Base-by-base conservation (phyloP, 2,329 filamentous ascomycete species). In the Alternaria viburni region DNA sequence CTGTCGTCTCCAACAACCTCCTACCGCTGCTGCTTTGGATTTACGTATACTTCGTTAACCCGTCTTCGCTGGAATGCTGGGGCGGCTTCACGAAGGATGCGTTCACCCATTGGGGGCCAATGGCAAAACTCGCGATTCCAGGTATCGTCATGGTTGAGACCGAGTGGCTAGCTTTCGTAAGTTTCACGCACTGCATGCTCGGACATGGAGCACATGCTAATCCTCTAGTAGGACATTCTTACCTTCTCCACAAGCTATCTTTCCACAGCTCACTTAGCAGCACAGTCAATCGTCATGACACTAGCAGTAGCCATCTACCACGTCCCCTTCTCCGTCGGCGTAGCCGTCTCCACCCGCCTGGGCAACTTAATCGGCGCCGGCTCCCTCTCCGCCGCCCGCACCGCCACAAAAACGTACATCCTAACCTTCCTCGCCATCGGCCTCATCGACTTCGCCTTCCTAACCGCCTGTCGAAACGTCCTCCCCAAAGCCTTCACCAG, bases 141-240 rank as follows among this genome's bases (percentile, higher is more conserved):
- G 95, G 95, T 5, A 90, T 98, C 79, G 83, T 97, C 66, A 97
- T 97, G 94, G 91, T 97, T 3, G 90, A 96, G 79, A 94, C 94
- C 6, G 77, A 79, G 60, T 79, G 77, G 74, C 69, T 79, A 1
- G 77, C 76, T 11, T 79, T 78, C 21, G 65, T 67, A 60, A 10
- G 62, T 67, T 44, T 3, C 11, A 30, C 3, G n/a, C 7, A 30
- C n/a, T 58, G 13, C 8, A 12, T 15, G 1, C n/a, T 12, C 26
- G 45, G 17, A 6, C 11, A 10, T 41, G 4, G 17, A 10, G n/a
- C 21, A 36, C 23, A 41, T 17, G 32, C 19, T 54, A 11, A 50
- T n/a, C 26, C 11, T 44, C 26, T 50, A 7, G 11, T 36, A 67
- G 65, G 78, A 80, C 44, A 79, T 80, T 57, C 72, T 80, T 23